phyloP scores from a whole-genome alignment of 2,329 filamentous ascomycete species.

The Rasamsonia emersonii region DNA sequence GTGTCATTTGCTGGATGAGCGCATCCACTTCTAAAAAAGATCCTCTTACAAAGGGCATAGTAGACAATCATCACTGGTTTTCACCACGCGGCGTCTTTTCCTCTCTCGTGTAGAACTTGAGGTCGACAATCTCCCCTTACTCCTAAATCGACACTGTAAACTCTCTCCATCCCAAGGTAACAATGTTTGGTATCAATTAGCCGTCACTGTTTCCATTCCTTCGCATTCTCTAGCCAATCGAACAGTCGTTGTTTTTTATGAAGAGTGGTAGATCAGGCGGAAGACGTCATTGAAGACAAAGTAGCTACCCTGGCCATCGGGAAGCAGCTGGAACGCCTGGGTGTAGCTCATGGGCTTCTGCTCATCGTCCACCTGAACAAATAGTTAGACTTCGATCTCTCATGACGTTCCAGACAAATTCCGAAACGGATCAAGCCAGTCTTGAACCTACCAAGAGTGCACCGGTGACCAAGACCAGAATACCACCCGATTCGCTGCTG shows the following conservation, averaged over 20 bases:
- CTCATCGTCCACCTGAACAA: conserved; percentile 68
- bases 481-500: conserved; percentile 55
- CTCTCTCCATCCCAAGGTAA: too few relatives aligned
- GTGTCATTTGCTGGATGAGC: too few relatives aligned
- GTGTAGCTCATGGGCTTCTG: conserved; percentile 82
- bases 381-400: not conserved
- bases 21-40: too few relatives aligned
- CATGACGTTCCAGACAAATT: not conserved
- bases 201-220: too few relatives aligned
- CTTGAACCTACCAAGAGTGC: conserved; percentile 60
- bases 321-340: conserved; percentile 77
- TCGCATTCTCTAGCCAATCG: too few relatives aligned
- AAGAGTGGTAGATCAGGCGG: conserved; percentile 63
- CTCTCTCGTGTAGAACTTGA: too few relatives aligned
- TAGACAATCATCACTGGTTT: too few relatives aligned
- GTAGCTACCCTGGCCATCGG: conserved; percentile 59
- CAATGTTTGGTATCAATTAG: too few relatives aligned
- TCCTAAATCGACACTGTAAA: not conserved
- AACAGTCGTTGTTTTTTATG: too few relatives aligned
- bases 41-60: too few relatives aligned
- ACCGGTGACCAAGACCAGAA: conserved; percentile 84
- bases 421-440: conserved; percentile 1
- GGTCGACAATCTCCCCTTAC: conserved; percentile 1
- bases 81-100: too few relatives aligned
- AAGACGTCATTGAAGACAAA: conserved; percentile 94